A percentile compares a stretch with the other conserved stretches of the same genome.
Evolutionary conservation across 1,284 basidiomycete species (phyloP).

Genomic region (Cutaneotrichosporon daszewskae): DNA sequence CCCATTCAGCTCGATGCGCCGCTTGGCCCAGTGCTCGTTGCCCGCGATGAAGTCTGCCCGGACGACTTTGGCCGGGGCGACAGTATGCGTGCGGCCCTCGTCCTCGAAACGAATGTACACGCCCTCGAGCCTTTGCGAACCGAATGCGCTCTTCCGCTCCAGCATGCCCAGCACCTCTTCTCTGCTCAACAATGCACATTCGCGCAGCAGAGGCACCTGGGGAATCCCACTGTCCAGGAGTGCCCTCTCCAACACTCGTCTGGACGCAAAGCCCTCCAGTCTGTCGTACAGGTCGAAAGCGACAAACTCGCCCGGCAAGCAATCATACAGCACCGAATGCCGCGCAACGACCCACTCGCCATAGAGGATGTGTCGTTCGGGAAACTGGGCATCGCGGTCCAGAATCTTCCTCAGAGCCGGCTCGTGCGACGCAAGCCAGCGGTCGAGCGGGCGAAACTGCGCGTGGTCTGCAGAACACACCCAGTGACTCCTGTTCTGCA

Average conservation of each 20-base stretch:
- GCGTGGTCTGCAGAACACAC: slow-evolving; percentile 54
- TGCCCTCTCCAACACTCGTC: slow-evolving; percentile 22
- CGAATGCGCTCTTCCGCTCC: slow-evolving; percentile 50
- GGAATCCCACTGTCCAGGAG: slow-evolving; percentile 49
- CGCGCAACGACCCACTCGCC: slow-evolving; percentile 62
- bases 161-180: slow-evolving; percentile 51
- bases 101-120: slow-evolving; percentile 58
- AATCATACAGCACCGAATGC: slow-evolving; percentile 57
- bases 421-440: slow-evolving; percentile 50
- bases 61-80: slow-evolving; percentile 57
- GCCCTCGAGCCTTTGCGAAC: slow-evolving; percentile 56
- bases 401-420: slow-evolving; percentile 48
- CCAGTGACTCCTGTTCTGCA: slow-evolving; percentile 63
- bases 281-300: slow-evolving; percentile 57
- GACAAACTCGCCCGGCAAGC: slow-evolving; percentile 55
- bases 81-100: slow-evolving; percentile 40
- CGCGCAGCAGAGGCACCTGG: slow-evolving; percentile 51
- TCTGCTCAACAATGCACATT: slow-evolving; percentile 48
- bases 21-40: slow-evolving; percentile 60
- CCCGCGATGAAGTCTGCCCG: slow-evolving; percentile 59
- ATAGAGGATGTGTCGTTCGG: slow-evolving; percentile 57
- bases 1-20: slow-evolving; percentile 51
- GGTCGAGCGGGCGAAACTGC: slow-evolving; percentile 57
- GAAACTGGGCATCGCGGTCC: slow-evolving; percentile 53
- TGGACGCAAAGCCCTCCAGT: slow-evolving; percentile 50